These are phyloP conservation scores for Phanerochaete sordida DNA, from an alignment of 768 basidiomycete species.

Conservation along the genomic window DNA sequence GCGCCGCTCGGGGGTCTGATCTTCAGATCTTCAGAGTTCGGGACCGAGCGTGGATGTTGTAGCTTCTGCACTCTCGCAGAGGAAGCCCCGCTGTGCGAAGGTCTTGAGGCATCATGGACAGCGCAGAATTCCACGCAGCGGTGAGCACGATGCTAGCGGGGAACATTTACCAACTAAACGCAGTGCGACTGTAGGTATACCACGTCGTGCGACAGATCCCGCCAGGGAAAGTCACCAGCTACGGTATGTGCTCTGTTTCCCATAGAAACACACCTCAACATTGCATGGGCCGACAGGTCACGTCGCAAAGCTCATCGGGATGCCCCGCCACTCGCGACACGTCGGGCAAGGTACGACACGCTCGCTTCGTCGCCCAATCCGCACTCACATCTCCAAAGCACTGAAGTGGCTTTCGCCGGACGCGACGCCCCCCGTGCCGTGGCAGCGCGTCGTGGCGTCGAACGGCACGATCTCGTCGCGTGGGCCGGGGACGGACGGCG, in stretches of 20 bases:
- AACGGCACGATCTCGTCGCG: slow-evolving; percentile 77
- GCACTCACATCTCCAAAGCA: slow-evolving; percentile 38
- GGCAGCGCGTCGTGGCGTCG: slow-evolving; percentile 74
- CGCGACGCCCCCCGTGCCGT: slow-evolving; percentile 66
- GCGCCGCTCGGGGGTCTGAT: too few relatives aligned
- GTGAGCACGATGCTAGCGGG: slow-evolving; percentile 29
- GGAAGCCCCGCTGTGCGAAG: too few relatives aligned
- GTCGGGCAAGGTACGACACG: slow-evolving; percentile 69
- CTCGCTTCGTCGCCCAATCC: background rate
- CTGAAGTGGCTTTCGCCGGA: slow-evolving; percentile 68
- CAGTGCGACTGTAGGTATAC: slow-evolving; percentile 51
- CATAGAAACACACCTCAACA: background rate
- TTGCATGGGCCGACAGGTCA: slow-evolving; percentile 48
- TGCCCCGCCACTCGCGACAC: slow-evolving; percentile 75
- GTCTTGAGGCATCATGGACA: slow-evolving; percentile 35
- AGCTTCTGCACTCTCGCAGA: too few relatives aligned
- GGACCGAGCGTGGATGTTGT: background rate
- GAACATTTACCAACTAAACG: background rate
- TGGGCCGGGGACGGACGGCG: slow-evolving; percentile 79
- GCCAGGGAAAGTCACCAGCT: slow-evolving; percentile 63
- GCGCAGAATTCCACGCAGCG: slow-evolving; percentile 60
- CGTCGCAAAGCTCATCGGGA: slow-evolving; percentile 75
- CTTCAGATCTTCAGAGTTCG: too few relatives aligned
- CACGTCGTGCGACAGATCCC: slow-evolving; percentile 71
- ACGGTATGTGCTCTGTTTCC: slow-evolving; percentile 42